A percentile compares a stretch with the other conserved stretches of the same genome.
phyloP scores from a whole-genome alignment of 2,329 filamentous ascomycete species.

The Sporothrix humicola region DNA sequence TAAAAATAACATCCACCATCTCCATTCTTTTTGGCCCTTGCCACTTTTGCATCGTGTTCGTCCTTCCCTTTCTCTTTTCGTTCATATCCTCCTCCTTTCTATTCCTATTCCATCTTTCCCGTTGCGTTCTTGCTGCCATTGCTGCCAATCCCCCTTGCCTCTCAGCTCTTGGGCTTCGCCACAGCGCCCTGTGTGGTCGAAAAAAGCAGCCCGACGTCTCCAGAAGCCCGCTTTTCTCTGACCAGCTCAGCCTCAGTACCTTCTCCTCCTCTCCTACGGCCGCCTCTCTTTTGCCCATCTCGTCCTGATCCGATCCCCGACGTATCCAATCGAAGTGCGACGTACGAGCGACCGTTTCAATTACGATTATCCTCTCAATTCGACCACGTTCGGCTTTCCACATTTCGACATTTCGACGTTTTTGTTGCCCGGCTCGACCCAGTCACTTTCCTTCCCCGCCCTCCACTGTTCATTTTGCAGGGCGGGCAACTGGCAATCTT shows the following conservation, averaged over 20 bases:
- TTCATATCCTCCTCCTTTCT: background rate
- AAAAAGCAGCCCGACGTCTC: slow-evolving; percentile 27
- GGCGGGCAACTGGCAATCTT: background rate
- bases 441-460: slow-evolving; percentile 2
- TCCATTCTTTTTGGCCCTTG: slow-evolving; percentile 4
- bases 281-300: background rate
- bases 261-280: background rate
- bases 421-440: background rate
- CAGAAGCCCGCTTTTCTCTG: slow-evolving; percentile 34
- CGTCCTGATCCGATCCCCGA: background rate
- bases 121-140: background rate
- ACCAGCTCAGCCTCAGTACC: slow-evolving; percentile 32
- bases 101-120: slow-evolving; percentile 15
- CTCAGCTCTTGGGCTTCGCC: slow-evolving; percentile 28
- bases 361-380: background rate
- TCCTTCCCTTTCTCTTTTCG: background rate
- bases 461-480: slow-evolving; percentile 25
- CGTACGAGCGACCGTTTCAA: slow-evolving; percentile 10
- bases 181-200: slow-evolving; percentile 17
- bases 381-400: too few relatives aligned
- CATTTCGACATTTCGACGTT: background rate
- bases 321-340: background rate
- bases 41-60: slow-evolving; percentile 26
- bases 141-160: background rate
- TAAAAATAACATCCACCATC: slow-evolving; percentile 31